These are phyloP conservation scores for Kingdonia uniflora DNA, from an alignment of 164 flowering plant genomes.

Conservation along the genomic window DNA sequence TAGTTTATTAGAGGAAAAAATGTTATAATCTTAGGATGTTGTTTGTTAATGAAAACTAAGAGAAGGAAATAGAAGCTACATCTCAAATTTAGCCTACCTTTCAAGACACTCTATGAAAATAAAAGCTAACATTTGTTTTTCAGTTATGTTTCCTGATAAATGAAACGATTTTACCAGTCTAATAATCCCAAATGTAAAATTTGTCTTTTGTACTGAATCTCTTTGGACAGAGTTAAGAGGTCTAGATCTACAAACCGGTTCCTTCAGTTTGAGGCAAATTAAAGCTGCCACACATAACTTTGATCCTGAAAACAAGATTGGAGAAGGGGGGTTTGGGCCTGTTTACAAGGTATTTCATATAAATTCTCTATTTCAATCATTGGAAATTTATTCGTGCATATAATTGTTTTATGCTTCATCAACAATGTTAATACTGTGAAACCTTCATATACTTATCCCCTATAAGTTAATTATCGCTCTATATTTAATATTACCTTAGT, in stretches of 20 bases:
- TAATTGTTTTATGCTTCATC: background rate
- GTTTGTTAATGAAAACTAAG: too few species aligned
- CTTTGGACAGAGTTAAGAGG: constrained; percentile 20
- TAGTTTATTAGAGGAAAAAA: background rate
- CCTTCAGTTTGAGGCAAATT: constrained; percentile 42
- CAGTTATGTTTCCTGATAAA: background rate
- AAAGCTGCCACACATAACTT: constrained; percentile 47
- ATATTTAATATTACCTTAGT: too few species aligned
- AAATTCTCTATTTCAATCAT: background rate
- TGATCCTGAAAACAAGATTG: constrained; percentile 44
- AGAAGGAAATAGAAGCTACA: too few species aligned
- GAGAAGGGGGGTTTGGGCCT: constrained; percentile 72
- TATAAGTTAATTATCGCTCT: too few species aligned
- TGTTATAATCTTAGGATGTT: too few species aligned
- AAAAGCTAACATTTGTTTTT: too few species aligned
- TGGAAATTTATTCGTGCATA: background rate
- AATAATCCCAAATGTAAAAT: background rate
- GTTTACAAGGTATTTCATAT: constrained; percentile 55
- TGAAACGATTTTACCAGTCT: too few species aligned
- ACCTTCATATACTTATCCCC: too few species aligned
- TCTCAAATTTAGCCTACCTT: too few species aligned
- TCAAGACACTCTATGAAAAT: too few species aligned
- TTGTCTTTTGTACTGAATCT: background rate
- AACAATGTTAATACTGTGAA: too few species aligned
- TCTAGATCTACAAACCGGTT: constrained; percentile 35